A percentile compares a stretch with the other conserved stretches of the same genome.
These are phyloP conservation scores for Colletotrichum abscissum DNA, from an alignment of 2,329 filamentous ascomycete species.

Conservation along the genomic window DNA sequence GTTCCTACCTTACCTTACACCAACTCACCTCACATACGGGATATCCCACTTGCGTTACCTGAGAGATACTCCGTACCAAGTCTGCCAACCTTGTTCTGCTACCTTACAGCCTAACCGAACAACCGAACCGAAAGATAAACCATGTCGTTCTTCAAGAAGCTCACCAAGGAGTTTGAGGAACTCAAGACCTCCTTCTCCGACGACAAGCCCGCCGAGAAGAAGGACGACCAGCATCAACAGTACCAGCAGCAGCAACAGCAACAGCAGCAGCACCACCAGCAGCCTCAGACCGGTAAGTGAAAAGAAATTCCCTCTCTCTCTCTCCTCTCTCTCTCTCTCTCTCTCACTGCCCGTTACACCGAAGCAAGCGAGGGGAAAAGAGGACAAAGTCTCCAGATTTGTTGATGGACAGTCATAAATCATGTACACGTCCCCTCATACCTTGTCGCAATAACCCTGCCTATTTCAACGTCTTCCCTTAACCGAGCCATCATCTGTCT, in stretches of 20 bases:
- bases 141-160: conserved; percentile 59
- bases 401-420: conserved; percentile 3
- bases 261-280: conserved; percentile 36
- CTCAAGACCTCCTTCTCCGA: conserved; percentile 55
- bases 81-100: conserved; percentile 12
- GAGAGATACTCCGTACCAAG: conserved; percentile 8
- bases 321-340: neutral
- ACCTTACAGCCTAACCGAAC: conserved; percentile 4
- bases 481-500: neutral
- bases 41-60: conserved; percentile 12
- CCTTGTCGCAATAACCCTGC: neutral
- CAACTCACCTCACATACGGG: conserved; percentile 2
- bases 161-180: conserved; percentile 57
- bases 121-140: conserved; percentile 16
- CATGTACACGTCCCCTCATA: neutral
- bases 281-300: conserved; percentile 34
- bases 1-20: conserved; percentile 1
- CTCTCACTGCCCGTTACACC: neutral
- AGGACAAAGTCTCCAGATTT: neutral
- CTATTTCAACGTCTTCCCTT: neutral
- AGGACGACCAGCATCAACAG: conserved; percentile 39
- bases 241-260: conserved; percentile 29
- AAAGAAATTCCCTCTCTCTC: neutral
- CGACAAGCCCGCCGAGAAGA: conserved; percentile 44
- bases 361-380: neutral